Percentiles rank a stretch among this genome's conserved stretches.
Conservation (phyloP, 2,329 filamentous ascomycete species). For the Arachnomyces sp. region DNA sequence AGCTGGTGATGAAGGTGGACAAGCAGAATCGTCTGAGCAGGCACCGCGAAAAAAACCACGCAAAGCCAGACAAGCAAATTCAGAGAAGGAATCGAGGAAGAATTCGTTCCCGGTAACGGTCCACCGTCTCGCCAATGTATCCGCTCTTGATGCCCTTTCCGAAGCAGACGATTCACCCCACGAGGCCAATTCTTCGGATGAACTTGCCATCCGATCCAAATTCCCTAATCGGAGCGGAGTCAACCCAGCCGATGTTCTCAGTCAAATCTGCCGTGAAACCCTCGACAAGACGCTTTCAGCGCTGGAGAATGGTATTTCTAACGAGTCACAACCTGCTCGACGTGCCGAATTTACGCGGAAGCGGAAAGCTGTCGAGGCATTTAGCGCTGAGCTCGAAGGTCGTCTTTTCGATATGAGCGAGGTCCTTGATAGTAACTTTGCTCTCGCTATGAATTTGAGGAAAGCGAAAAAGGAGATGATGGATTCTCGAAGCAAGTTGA, state of each 20-base stretch:
- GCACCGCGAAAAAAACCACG: slow-evolving; percentile 1
- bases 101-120: slow-evolving; percentile 33
- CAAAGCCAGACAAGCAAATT: slow-evolving; percentile 1
- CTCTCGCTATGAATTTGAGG: slow-evolving; percentile 39
- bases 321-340: slow-evolving; percentile 32
- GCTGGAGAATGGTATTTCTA: slow-evolving; percentile 34
- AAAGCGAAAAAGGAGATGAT: slow-evolving; percentile 39
- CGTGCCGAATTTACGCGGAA: slow-evolving; percentile 37
- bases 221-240: slow-evolving; percentile 37
- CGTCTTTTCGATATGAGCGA: slow-evolving; percentile 46
- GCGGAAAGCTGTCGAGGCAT: slow-evolving; percentile 41
- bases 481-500: slow-evolving; percentile 39
- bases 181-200: slow-evolving; percentile 23
- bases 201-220: slow-evolving; percentile 27
- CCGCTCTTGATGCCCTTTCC: slow-evolving; percentile 20
- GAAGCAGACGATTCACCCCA: slow-evolving; percentile 17
- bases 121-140: slow-evolving; percentile 32
- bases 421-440: slow-evolving; percentile 44
- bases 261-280: slow-evolving; percentile 44
- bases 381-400: slow-evolving; percentile 41
- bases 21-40: slow-evolving; percentile 9
- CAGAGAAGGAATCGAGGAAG: not conserved
- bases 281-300: slow-evolving; percentile 39
- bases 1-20: slow-evolving; percentile 14
- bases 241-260: slow-evolving; percentile 46